A percentile compares a stretch with the other conserved stretches of the same genome.
Evolutionary conservation across 345 rosid species (phyloP).

Genomic region (Dimocarpus longan): DNA sequence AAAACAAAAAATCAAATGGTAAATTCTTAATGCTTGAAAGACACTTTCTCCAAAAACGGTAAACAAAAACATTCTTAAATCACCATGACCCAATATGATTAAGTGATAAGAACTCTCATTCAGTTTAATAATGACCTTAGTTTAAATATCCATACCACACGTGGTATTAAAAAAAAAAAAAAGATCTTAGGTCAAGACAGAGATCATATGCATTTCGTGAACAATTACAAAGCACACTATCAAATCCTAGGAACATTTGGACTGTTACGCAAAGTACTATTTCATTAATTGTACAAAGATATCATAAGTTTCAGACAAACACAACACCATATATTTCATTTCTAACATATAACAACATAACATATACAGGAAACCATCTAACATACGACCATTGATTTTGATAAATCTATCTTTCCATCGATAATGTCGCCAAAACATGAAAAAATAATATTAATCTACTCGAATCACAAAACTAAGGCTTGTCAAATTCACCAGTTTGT

Average conservation of each 20-base stretch:
- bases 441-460: conserved; percentile 13
- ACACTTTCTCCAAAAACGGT: too few relatives aligned
- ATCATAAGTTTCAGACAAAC: neutral
- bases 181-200: too few relatives aligned
- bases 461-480: conserved; percentile 36
- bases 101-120: too few relatives aligned
- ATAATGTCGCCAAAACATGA: conserved; percentile 8
- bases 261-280: neutral
- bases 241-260: neutral
- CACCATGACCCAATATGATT: too few relatives aligned
- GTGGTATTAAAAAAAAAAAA: too few relatives aligned
- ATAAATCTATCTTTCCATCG: conserved; percentile 12
- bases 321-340: conserved; percentile 17
- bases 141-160: too few relatives aligned
- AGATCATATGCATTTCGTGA: too few relatives aligned
- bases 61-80: too few relatives aligned
- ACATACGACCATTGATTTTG: neutral
- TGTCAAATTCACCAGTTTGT: conserved; percentile 47
- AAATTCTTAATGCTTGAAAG: too few relatives aligned
- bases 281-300: neutral
- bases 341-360: neutral
- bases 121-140: too few relatives aligned
- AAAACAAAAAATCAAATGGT: too few relatives aligned
- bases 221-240: too few relatives aligned
- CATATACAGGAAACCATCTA: conserved; percentile 1